Conservation (phyloP, 208 protist genomes). For the Herpetomonas samuelpessoai region DNA sequence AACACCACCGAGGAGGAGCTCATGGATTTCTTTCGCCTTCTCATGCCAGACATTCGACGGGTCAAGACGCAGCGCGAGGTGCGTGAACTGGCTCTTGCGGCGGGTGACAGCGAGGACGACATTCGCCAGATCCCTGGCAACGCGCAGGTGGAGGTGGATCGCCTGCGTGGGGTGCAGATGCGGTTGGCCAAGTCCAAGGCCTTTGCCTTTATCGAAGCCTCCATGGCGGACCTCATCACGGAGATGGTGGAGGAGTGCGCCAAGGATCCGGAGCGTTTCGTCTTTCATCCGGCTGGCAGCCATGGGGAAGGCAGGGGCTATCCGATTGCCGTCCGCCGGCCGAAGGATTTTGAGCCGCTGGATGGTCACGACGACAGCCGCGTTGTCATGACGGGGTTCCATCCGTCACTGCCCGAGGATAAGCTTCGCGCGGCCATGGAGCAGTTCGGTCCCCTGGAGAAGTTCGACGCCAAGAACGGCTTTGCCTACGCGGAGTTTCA, state of each 20-base stretch:
- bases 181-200: conserved; percentile 51
- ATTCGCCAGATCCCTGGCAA: conserved; percentile 58
- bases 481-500: conserved; percentile 80
- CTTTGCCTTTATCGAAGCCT: conserved; percentile 86
- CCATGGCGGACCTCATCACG: conserved; percentile 75
- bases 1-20: conserved; percentile 60
- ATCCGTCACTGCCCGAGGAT: conserved; percentile 44
- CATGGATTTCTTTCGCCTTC: conserved; percentile 53
- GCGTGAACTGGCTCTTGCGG: conserved; percentile 30
- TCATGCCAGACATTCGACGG: conserved; percentile 78
- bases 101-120: conserved; percentile 30
- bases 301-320: conserved; percentile 43
- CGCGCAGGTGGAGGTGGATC: conserved; percentile 62
- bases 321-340: conserved; percentile 62
- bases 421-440: conserved; percentile 56
- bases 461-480: conserved; percentile 65
- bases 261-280: conserved; percentile 51
- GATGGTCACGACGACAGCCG: conserved; percentile 51
- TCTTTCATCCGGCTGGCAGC: conserved; percentile 37
- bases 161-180: conserved; percentile 48
- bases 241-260: conserved; percentile 62
- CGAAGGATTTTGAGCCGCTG: conserved; percentile 61
- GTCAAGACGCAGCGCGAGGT: conserved; percentile 69
- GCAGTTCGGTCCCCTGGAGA: conserved; percentile 48
- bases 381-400: conserved; percentile 80